Percentiles rank a stretch among this genome's conserved stretches.
Evolutionary conservation across 345 rosid genomes (phyloP).

Genomic region (Heritiera fomes): DNA sequence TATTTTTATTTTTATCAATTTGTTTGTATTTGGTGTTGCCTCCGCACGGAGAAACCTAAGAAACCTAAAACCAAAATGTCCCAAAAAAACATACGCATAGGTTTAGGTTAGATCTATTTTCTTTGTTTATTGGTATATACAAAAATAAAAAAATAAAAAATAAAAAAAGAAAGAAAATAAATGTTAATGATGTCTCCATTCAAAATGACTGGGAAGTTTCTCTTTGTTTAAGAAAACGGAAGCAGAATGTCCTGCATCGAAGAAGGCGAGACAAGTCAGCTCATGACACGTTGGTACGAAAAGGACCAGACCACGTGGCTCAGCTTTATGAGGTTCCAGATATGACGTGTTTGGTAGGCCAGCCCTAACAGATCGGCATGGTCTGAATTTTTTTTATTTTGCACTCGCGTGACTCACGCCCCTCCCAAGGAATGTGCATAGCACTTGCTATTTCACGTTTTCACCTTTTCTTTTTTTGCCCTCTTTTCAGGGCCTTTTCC

Average conservation of each 20-base stretch:
- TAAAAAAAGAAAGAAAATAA: not conserved
- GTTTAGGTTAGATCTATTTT: not conserved
- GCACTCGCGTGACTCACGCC: constrained; percentile 7
- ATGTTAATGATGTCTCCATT: not conserved
- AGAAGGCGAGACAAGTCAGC: constrained; percentile 23
- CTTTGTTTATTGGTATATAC: not conserved
- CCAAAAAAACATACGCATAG: not conserved
- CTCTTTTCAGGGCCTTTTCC: no score
- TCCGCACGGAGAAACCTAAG: not conserved
- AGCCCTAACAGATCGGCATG: constrained; percentile 20
- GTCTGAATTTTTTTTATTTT: not conserved
- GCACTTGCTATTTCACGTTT: constrained; percentile 2
- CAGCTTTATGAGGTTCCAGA: constrained; percentile 3
- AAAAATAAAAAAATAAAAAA: not conserved
- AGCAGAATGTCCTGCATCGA: constrained; percentile 34
- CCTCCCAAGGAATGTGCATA: not conserved
- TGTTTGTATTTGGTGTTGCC: not conserved
- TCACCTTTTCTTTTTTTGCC: not conserved
- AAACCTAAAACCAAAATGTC: not conserved
- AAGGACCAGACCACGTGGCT: constrained; percentile 41
- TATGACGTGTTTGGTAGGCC: constrained; percentile 38
- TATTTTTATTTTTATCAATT: not conserved
- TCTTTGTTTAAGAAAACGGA: constrained; percentile 19
- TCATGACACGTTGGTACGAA: constrained; percentile 32
- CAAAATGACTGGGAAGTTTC: constrained; percentile 11